Evolutionary conservation across 345 rosid genomes (phyloP), one percentile per base, ranked within the genome.

Genomic region (Heritiera fomes): DNA sequence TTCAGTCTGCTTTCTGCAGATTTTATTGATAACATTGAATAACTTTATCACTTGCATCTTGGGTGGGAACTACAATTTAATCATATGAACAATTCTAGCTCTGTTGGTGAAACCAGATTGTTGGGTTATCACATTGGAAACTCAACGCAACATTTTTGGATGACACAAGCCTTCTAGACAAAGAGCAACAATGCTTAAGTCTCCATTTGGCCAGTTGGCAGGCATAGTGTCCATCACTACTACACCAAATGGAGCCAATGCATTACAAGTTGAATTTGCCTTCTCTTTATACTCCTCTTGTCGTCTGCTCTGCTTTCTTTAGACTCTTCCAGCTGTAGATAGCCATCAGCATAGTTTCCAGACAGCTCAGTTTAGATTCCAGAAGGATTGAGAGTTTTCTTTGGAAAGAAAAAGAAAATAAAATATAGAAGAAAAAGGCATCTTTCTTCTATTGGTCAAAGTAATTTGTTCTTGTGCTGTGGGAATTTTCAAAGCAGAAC

Each of bases 261-360:
- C 14, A 23, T 47, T 23, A 2, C 30, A 69, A 23, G 8, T 69
- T 69, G 40, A 46, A 23, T 28, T 47, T 55, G 40, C 40, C 56
- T 69, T 47, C 73, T 23, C 73, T 68, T 43, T n/a, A n/a, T 43
- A n/a, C 50, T n/a, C 71, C 8, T 66, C 50, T 68, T 23, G 10
- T 68, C 7, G 17, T 23, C 55, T 23, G 34, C 73, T 68, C 12
- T 68, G 18, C 15, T n/a, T 1, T 68, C 34, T 45, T 14, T 23
- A 12, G 66, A 62, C 43, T 62, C 67, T 13, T 32, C 43, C 67
- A 62, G 3, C 17, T 32, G 67, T 62, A 10, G 23, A 6, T 6
- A 55, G 20, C 23, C 60, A 55, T 55, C 60, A 15, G 18, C 60
- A 17, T 18, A 7, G 18, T 60, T 23, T 3, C 32, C 23, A 50